phyloP scores from a whole-genome alignment of 257 asterid species.

The Leonotis leonurus region DNA sequence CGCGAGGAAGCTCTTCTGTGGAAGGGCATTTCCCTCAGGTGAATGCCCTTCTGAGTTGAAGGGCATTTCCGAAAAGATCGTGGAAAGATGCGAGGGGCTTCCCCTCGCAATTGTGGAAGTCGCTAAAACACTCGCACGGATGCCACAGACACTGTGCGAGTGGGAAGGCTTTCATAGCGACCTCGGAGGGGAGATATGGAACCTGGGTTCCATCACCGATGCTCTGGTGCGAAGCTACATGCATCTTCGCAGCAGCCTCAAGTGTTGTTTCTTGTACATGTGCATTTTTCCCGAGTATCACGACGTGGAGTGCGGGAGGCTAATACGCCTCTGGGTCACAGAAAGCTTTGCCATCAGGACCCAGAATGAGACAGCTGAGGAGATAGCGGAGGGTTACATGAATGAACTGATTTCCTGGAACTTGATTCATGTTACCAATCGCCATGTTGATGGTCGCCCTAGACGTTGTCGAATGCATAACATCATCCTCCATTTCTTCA shows the following conservation, averaged over 20 bases:
- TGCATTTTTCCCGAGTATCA: slow-evolving; percentile 40
- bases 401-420: slow-evolving; percentile 26
- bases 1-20: slow-evolving; percentile 44
- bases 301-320: slow-evolving; percentile 30
- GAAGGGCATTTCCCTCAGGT: slow-evolving; percentile 29
- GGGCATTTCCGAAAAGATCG: slow-evolving; percentile 6
- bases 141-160: not conserved
- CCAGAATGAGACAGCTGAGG: slow-evolving; percentile 22
- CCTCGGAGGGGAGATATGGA: slow-evolving; percentile 18
- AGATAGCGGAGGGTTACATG: slow-evolving; percentile 31
- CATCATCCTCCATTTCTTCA: slow-evolving; percentile 15
- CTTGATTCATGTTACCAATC: slow-evolving; percentile 29
- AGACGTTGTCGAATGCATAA: slow-evolving; percentile 14
- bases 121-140: slow-evolving; percentile 28
- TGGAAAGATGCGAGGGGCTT: slow-evolving; percentile 32
- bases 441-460: slow-evolving; percentile 26
- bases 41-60: slow-evolving; percentile 33
- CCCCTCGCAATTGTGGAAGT: slow-evolving; percentile 37
- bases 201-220: slow-evolving; percentile 2
- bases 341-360: slow-evolving; percentile 30
- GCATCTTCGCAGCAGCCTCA: slow-evolving; percentile 38
- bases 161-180: not conserved
- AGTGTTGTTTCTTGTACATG: slow-evolving; percentile 38
- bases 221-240: slow-evolving; percentile 26
- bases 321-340: slow-evolving; percentile 46